phyloP scores from a whole-genome alignment of 495 filamentous ascomycete species.

The Hypoxylon fuscum region DNA sequence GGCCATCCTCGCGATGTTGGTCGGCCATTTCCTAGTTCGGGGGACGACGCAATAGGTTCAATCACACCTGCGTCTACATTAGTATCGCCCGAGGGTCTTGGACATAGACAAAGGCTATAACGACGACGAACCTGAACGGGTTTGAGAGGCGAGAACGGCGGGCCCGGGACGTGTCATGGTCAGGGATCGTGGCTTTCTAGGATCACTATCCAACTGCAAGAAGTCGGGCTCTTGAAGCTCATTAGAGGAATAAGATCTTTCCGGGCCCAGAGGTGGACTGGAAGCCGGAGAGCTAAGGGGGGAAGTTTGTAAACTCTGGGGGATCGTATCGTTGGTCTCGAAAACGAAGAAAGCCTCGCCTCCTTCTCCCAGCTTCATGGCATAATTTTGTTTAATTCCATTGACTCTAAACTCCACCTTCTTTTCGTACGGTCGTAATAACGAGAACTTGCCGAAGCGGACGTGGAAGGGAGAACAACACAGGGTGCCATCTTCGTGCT shows the following conservation, averaged over 20 bases:
- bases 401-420: slow-evolving; percentile 99
- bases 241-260: slow-evolving; percentile 59
- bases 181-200: slow-evolving; percentile 46
- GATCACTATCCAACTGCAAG: slow-evolving; percentile 70
- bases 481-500: slow-evolving; percentile 88
- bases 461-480: slow-evolving; percentile 98
- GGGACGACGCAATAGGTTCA: slow-evolving; percentile 71
- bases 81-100: slow-evolving; percentile 6
- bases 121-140: slow-evolving; percentile 38
- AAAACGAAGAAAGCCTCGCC: slow-evolving; percentile 99
- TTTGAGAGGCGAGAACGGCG: slow-evolving; percentile 42
- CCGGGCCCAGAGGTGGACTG: slow-evolving; percentile 74
- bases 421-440: slow-evolving; percentile 95
- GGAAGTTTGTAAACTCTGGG: slow-evolving; percentile 89
- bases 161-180: slow-evolving; percentile 50
- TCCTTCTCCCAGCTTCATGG: slow-evolving; percentile 98
- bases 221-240: slow-evolving; percentile 83
- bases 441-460: slow-evolving; percentile 97
- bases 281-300: slow-evolving; percentile 87
- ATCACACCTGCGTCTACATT: slow-evolving; percentile 57
- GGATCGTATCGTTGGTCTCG: slow-evolving; percentile 88
- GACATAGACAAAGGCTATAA: not conserved
- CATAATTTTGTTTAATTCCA: slow-evolving; percentile 85
- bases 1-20: slow-evolving; percentile 56
- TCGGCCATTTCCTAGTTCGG: slow-evolving; percentile 59